Percentiles rank a stretch among this genome's conserved stretches.
Conservation (phyloP, 345 rosid species). For the Theobroma cacao region DNA sequence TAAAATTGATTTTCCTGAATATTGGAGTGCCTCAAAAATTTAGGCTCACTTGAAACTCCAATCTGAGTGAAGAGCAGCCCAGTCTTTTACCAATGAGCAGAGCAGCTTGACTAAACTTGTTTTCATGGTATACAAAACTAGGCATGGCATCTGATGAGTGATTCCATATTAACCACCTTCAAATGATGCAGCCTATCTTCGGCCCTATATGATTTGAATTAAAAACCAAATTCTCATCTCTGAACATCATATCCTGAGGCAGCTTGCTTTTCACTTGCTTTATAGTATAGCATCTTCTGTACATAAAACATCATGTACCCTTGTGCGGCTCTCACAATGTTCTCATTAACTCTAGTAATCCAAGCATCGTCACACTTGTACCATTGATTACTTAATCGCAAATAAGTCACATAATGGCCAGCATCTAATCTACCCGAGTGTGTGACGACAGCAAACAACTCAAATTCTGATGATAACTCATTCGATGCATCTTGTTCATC, state of each 20-base stretch:
- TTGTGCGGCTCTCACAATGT: constrained; percentile 60
- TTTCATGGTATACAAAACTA: constrained; percentile 14
- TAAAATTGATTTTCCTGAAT: constrained; percentile 19
- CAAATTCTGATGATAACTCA: constrained; percentile 54
- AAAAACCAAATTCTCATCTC: background rate
- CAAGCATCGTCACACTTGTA: constrained; percentile 74
- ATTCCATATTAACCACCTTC: background rate
- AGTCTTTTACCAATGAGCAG: background rate
- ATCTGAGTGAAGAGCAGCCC: constrained; percentile 9
- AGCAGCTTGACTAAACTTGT: constrained; percentile 7
- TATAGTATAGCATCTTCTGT: constrained; percentile 58
- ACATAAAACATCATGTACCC: constrained; percentile 78
- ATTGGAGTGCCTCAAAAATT: constrained; percentile 42
- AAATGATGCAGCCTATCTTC: background rate
- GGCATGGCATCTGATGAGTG: constrained; percentile 9
- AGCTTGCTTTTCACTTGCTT: constrained; percentile 44
- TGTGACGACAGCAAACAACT: constrained; percentile 67
- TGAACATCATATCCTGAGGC: constrained; percentile 11
- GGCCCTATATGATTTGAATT: background rate
- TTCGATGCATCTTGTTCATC: constrained; percentile 45
- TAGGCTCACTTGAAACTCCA: constrained; percentile 33
- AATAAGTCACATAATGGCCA: constrained; percentile 60
- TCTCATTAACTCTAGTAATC: constrained; percentile 60
- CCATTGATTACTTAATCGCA: constrained; percentile 60
- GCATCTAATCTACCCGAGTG: constrained; percentile 58